Evolutionary conservation across 495 filamentous ascomycete genomes (phyloP).

Genomic region (Penicillium silybi): DNA sequence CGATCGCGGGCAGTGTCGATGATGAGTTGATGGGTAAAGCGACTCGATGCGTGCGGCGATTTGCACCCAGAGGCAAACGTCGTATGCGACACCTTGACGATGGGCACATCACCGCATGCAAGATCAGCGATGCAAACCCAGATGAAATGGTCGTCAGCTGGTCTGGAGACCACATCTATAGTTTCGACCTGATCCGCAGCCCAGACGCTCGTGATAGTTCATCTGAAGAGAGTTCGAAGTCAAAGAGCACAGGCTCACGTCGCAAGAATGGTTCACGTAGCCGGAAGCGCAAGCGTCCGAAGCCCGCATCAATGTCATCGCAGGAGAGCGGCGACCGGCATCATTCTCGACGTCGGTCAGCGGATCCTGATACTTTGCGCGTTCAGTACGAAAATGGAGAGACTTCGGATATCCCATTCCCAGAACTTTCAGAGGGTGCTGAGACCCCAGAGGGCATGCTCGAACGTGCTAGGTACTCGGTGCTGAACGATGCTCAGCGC

Average conservation of each 20-base stretch:
- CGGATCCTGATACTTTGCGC: constrained; percentile 37
- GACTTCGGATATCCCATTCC: constrained; percentile 50
- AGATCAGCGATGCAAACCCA: constrained; percentile 73
- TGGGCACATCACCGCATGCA: constrained; percentile 73
- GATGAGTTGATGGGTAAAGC: constrained; percentile 58
- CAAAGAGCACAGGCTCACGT: constrained; percentile 15
- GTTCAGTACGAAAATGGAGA: constrained; percentile 64
- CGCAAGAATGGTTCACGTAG: constrained; percentile 35
- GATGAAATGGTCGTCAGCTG: constrained; percentile 73
- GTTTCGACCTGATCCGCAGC: constrained; percentile 64
- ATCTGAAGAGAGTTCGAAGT: constrained; percentile 6
- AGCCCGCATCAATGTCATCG: constrained; percentile 41
- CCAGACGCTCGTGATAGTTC: constrained; percentile 50
- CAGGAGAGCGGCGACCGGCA: constrained; percentile 38
- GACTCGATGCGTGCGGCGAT: constrained; percentile 66
- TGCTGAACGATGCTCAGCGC: constrained; percentile 48
- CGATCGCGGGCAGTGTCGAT: constrained; percentile 36
- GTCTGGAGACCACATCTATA: constrained; percentile 73
- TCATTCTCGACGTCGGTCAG: constrained; percentile 39
- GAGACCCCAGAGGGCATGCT: constrained; percentile 27
- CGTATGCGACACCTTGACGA: constrained; percentile 51
- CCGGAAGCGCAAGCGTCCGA: constrained; percentile 57
- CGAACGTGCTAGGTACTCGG: constrained; percentile 39
- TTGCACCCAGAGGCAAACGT: constrained; percentile 58
- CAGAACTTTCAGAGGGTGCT: constrained; percentile 27